Conservation (phyloP, 352 stramenopile species). For the Pythium aphanidermatum region DNA sequence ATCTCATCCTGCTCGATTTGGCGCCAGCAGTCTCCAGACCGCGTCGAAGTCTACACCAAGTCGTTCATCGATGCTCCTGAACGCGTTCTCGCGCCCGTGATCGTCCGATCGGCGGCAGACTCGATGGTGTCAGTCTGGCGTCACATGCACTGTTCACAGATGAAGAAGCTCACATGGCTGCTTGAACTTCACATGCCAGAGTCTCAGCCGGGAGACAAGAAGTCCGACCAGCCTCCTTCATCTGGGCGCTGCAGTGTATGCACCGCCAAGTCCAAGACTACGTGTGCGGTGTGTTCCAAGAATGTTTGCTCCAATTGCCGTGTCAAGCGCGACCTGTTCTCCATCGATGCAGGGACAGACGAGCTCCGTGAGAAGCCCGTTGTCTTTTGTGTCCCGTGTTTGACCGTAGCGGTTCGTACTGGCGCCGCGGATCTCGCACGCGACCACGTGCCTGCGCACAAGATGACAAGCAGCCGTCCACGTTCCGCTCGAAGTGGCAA, state of each 20-base stretch:
- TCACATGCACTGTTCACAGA: conserved; percentile 17
- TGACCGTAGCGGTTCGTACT: conserved; percentile 11
- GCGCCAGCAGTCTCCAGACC: conserved; percentile 17
- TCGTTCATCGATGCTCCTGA: conserved; percentile 14
- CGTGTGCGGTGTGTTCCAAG: conserved; percentile 12
- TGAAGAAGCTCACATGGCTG: conserved; percentile 23
- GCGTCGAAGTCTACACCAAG: conserved; percentile 15
- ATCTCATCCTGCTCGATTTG: conserved; percentile 37
- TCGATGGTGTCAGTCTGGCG: conserved; percentile 17
- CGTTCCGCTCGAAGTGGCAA: background rate
- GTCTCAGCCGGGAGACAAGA: background rate
- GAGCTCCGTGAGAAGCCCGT: conserved; percentile 6
- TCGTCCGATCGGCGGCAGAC: conserved; percentile 8
- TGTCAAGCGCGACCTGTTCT: conserved; percentile 14
- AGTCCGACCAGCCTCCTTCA: background rate
- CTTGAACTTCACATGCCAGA: conserved; percentile 1
- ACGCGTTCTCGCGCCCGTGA: conserved; percentile 1
- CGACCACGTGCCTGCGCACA: conserved; percentile 10
- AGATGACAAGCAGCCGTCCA: conserved; percentile 6
- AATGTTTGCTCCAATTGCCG: conserved; percentile 15
- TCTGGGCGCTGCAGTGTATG: conserved; percentile 13
- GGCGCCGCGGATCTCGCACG: conserved; percentile 6
- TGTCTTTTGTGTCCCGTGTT: conserved; percentile 16
- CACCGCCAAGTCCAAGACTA: conserved; percentile 15
- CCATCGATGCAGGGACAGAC: background rate